phyloP scores from a whole-genome alignment of 371 early-diverging fungal genomes.

The Parasitella parasitica region DNA sequence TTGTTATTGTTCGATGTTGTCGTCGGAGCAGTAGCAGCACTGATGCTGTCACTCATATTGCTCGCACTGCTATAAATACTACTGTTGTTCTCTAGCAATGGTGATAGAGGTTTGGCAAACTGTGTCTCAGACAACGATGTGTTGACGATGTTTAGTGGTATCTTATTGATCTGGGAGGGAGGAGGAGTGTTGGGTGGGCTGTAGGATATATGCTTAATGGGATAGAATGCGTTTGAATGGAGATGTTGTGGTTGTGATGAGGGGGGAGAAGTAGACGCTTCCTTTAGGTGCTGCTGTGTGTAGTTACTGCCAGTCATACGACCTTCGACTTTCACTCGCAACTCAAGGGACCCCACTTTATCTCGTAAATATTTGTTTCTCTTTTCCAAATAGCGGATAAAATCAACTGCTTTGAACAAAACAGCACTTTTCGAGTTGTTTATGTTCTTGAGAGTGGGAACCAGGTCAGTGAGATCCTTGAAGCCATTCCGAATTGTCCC shows the following conservation, averaged over 20 bases:
- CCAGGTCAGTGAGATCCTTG: constrained; percentile 76
- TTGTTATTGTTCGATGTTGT: background rate
- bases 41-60: background rate
- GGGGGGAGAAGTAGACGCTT: background rate
- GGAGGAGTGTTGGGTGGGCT: background rate
- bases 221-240: background rate
- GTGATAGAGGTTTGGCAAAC: background rate
- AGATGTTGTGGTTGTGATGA: background rate
- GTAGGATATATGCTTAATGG: background rate
- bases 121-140: background rate
- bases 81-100: background rate
- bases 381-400: constrained; percentile 43
- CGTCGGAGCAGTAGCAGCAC: background rate
- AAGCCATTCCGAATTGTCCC: constrained; percentile 85
- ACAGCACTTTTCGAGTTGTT: constrained; percentile 58
- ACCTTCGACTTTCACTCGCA: constrained; percentile 36
- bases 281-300: background rate
- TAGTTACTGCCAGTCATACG: background rate
- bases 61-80: background rate
- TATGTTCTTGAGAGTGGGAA: constrained; percentile 70
- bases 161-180: background rate
- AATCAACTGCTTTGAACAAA: constrained; percentile 57
- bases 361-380: constrained; percentile 48
- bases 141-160: background rate
- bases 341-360: constrained; percentile 46